Evolutionary conservation across 2,329 filamentous ascomycete species (phyloP).

Genomic region (Neofusicoccum laricinum): DNA sequence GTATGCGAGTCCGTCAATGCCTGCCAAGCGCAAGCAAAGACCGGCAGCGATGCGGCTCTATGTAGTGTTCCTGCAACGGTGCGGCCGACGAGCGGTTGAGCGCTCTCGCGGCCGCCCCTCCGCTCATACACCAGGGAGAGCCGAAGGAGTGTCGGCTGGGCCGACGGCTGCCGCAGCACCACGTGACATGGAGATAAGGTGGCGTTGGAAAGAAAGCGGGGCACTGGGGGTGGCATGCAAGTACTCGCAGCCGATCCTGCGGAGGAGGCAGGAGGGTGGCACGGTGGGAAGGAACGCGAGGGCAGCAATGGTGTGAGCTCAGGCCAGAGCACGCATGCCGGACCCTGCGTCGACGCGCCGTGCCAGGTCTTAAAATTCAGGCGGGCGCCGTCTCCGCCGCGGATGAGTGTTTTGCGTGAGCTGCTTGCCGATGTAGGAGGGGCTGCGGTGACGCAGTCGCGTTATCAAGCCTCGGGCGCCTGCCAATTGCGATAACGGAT

Average conservation of each 20-base stretch:
- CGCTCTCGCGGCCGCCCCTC: not conserved
- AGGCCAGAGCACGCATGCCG: not conserved
- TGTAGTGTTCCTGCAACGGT: not conserved
- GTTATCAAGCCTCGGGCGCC: not conserved
- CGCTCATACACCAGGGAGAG: not conserved
- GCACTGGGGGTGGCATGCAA: not conserved
- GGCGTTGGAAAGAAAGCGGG: not conserved
- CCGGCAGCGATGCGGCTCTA: not conserved
- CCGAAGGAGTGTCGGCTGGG: slow-evolving; percentile 1
- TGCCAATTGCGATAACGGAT: slow-evolving; percentile 13
- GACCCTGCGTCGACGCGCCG: not conserved
- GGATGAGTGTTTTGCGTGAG: not conserved
- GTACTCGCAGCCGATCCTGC: not conserved
- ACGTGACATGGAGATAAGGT: slow-evolving; percentile 9
- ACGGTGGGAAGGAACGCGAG: not conserved
- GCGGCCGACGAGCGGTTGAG: not conserved
- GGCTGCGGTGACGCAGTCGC: not conserved
- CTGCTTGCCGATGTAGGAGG: not conserved
- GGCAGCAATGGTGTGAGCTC: not conserved
- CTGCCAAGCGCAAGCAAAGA: not conserved
- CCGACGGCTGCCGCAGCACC: not conserved
- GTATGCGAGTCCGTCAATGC: not conserved
- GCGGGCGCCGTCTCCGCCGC: too few species aligned
- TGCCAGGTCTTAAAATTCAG: not conserved
- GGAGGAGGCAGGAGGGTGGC: too few species aligned